Base-by-base conservation (phyloP, 371 early-diverging fungal species). In the Rhizomucor miehei region DNA sequence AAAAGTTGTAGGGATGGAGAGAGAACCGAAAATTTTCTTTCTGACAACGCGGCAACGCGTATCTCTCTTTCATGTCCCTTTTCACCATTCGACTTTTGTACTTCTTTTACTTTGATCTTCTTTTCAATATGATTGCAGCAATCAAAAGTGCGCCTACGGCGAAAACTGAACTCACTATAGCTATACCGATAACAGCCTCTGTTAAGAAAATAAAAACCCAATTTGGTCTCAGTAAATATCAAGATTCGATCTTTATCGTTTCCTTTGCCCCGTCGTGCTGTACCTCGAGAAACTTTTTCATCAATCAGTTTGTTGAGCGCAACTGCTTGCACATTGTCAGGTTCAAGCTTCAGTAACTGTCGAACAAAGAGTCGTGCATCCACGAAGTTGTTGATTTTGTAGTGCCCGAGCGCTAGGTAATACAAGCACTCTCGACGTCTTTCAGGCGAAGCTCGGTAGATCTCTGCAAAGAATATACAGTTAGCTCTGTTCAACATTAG, bases 371-470 rank as follows among this genome's bases (percentile, higher is more conserved):
- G 71, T 41, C 89, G 81, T 3, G 95, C 92, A 51, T 92, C 84
- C 38, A 72, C 67, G 63, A 91, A 97, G 62, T 91, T 87, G 14
- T 90, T 89, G 50, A 94, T 77, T 66, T 92, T 92, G 79, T 86
- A 94, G 62, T 94, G 81, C 5, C 95, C 98, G 29, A 97, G 69
- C 1, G 94, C 91, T 35, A 97, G 68, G 60, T 94, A 97, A 70
- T 94, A 97, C 29, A 94, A 76, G 57, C 97, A 97, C 69, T 97
- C 98, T 44, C 97, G 85, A 55, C 90, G 82, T 56, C 98, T 82
- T 59, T 89, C 85, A 6, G 90, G 89, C 39, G 88, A 78, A 47
- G 92, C 89, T 13, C 77, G 71, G 68, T 92, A 92, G 34, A 96
- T 94, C 55, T 94, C 96, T 91, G 29, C 5, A 29, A 29, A 8